Evolutionary conservation across 805 yeast species (phyloP).

Genomic region (Candida succiphila): DNA sequence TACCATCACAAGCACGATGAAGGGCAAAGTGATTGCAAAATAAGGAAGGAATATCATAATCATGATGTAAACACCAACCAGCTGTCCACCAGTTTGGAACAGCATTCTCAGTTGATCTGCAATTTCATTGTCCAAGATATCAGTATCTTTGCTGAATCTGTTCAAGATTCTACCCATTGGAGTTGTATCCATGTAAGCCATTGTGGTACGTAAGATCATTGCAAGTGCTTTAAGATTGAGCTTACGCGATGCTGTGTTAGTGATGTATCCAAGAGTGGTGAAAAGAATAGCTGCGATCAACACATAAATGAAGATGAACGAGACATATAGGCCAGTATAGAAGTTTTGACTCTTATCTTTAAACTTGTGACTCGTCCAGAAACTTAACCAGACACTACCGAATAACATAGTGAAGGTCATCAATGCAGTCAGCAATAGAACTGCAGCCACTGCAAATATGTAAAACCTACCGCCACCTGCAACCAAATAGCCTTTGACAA

Average conservation of each 20-base stretch:
- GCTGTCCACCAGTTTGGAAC: constrained; percentile 34
- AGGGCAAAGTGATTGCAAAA: constrained; percentile 47
- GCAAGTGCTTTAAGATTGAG: constrained; percentile 55
- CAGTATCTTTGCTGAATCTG: constrained; percentile 82
- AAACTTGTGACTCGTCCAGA: constrained; percentile 59
- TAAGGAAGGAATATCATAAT: constrained; percentile 43
- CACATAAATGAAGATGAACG: constrained; percentile 43
- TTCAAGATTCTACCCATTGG: constrained; percentile 83
- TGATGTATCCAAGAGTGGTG: constrained; percentile 34
- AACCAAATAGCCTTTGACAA: constrained; percentile 39
- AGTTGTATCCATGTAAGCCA: constrained; percentile 75
- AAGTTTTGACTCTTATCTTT: constrained; percentile 30
- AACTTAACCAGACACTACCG: constrained; percentile 71
- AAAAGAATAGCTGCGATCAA: constrained; percentile 34
- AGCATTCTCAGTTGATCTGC: constrained; percentile 61
- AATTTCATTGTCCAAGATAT: constrained; percentile 71
- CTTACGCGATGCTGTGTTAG: constrained; percentile 42
- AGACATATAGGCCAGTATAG: constrained; percentile 66
- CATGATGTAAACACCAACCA: constrained; percentile 22
- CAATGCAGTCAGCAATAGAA: constrained; percentile 13
- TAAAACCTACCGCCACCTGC: constrained; percentile 46
- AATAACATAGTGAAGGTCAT: constrained; percentile 45
- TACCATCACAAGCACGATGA: constrained; percentile 29
- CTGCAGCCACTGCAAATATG: constrained; percentile 16
- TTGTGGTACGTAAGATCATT: constrained; percentile 64